phyloP scores from a whole-genome alignment of 352 stramenopile species.

The Phytophthora quininea region DNA sequence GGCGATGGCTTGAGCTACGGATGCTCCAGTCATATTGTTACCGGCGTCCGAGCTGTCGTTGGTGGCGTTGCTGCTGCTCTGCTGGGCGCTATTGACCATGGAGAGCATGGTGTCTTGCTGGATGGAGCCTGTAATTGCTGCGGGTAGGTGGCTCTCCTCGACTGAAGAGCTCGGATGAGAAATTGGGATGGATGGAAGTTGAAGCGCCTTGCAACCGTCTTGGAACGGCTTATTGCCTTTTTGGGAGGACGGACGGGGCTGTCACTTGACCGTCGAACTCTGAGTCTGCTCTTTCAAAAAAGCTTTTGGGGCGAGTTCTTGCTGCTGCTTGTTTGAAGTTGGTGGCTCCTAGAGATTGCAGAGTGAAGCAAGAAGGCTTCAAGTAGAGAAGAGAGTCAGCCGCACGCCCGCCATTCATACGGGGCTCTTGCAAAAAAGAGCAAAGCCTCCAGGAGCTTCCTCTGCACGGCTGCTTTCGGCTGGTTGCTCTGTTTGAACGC shows the following conservation, averaged over 20 bases:
- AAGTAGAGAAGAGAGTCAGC: slow-evolving; percentile 63
- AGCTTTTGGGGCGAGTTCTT: neutral
- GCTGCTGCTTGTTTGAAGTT: slow-evolving; percentile 68
- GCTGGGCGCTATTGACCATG: slow-evolving; percentile 58
- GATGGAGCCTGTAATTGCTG: slow-evolving; percentile 27
- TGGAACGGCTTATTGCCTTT: slow-evolving; percentile 14
- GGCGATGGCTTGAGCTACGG: slow-evolving; percentile 38
- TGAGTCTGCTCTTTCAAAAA: neutral
- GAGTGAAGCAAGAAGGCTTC: slow-evolving; percentile 56
- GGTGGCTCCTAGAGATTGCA: slow-evolving; percentile 61
- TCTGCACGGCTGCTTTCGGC: slow-evolving; percentile 7
- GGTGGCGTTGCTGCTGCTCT: slow-evolving; percentile 21
- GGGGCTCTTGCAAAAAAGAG: slow-evolving; percentile 43
- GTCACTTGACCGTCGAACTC: too few relatives aligned
- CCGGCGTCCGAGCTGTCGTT: slow-evolving; percentile 13
- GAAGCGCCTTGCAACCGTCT: slow-evolving; percentile 27
- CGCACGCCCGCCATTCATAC: slow-evolving; percentile 53
- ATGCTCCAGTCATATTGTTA: slow-evolving; percentile 31
- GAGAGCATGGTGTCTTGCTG: slow-evolving; percentile 53
- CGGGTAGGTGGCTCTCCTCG: slow-evolving; percentile 13
- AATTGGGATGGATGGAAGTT: slow-evolving; percentile 16
- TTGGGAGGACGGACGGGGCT: too few relatives aligned
- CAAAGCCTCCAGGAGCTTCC: slow-evolving; percentile 31
- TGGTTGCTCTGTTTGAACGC: slow-evolving; percentile 5
- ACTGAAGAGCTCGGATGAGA: slow-evolving; percentile 3